phyloP scores from a whole-genome alignment of 306 rosid species.

The Cicer pinnatifidum region DNA sequence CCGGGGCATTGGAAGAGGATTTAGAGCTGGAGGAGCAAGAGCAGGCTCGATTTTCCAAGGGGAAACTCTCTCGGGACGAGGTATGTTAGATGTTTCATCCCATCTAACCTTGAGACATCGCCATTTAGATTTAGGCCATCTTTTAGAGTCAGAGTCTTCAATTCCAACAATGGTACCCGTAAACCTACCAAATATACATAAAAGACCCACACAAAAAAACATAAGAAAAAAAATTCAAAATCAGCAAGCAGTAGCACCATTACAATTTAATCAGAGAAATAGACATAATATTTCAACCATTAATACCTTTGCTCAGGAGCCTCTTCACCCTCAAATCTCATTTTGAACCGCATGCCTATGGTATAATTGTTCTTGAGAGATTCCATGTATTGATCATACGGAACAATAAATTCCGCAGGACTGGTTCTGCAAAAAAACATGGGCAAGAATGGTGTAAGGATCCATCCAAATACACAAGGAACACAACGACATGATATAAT shows the following conservation, averaged over 20 bases:
- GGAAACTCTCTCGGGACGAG: conserved; percentile 96
- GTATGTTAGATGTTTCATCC: conserved; percentile 88
- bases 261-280: background rate
- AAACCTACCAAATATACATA: conserved; percentile 57
- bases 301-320: conserved; percentile 95
- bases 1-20: conserved; percentile 77
- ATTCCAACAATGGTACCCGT: conserved; percentile 88
- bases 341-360: conserved; percentile 93
- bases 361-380: conserved; percentile 68
- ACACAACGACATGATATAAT: no score
- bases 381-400: conserved; percentile 86
- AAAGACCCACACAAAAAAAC: background rate
- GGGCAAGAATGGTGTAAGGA: background rate
- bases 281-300: background rate
- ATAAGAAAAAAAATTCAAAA: background rate
- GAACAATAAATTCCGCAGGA: conserved; percentile 93
- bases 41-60: conserved; percentile 98
- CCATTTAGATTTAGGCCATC: conserved; percentile 94
- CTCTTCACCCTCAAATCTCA: conserved; percentile 98
- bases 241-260: background rate
- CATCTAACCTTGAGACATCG: conserved; percentile 97
- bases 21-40: conserved; percentile 81
- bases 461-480: no score
- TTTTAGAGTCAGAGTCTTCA: conserved; percentile 71
- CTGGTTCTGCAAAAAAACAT: conserved; percentile 68